Conservation (phyloP, 2,329 filamentous ascomycete species). For the Xylariaceae sp. region DNA sequence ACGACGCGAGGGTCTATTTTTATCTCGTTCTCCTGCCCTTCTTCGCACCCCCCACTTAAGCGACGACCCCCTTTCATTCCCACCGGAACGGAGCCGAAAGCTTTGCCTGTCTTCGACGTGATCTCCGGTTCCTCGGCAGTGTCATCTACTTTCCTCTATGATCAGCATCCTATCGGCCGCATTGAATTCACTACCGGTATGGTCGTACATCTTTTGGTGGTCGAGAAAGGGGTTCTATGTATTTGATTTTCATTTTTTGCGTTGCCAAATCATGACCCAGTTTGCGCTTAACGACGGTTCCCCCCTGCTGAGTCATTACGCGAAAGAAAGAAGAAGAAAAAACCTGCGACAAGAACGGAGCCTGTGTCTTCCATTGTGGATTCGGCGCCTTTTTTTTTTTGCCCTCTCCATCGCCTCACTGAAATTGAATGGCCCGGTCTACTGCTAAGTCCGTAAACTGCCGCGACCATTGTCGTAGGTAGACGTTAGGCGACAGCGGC, state of each 20-base stretch:
- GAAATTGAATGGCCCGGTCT: neutral
- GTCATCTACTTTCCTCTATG: slow-evolving; percentile 1
- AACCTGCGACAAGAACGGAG: too few species aligned
- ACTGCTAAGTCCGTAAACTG: too few species aligned
- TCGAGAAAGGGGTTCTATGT: too few species aligned
- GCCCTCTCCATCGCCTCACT: slow-evolving; percentile 1
- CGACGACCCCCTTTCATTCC: slow-evolving; percentile 16
- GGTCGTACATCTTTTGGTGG: too few species aligned
- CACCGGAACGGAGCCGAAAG: slow-evolving; percentile 23
- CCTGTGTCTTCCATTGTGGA: too few species aligned
- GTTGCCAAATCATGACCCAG: slow-evolving; percentile 2
- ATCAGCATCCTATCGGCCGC: neutral
- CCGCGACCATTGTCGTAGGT: neutral
- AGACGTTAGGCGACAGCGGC: neutral
- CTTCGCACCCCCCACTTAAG: slow-evolving; percentile 3
- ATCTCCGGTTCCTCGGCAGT: slow-evolving; percentile 7
- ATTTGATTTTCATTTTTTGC: slow-evolving; percentile 14
- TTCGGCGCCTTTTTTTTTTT: slow-evolving; percentile 5
- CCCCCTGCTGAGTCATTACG: too few species aligned
- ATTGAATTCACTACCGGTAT: neutral
- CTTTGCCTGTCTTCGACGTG: slow-evolving; percentile 6
- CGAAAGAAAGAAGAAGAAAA: too few species aligned
- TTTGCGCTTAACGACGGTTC: neutral
- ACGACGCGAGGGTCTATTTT: slow-evolving; percentile 3
- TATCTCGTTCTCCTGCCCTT: slow-evolving; percentile 3